Evolutionary conservation across 2,329 filamentous ascomycete species (phyloP).

Genomic region (Uncinocarpus reesii): DNA sequence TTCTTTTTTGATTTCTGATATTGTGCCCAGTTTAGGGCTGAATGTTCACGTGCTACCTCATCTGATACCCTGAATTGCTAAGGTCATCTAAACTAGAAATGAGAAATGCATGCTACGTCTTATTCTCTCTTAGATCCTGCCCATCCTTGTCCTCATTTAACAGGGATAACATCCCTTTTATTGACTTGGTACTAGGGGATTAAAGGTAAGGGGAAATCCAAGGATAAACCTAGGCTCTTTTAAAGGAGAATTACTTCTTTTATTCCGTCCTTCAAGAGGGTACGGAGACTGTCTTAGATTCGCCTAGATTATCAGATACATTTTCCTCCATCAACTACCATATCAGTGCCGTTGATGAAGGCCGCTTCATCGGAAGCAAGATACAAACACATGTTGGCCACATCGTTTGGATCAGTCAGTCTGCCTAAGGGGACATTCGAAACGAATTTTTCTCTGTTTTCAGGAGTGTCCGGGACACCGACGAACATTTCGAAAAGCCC

Average conservation of each 20-base stretch:
- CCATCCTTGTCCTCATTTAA: not conserved
- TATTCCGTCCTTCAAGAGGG: not conserved
- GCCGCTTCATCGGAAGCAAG: constrained; percentile 60
- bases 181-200: no score
- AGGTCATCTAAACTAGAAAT: not conserved
- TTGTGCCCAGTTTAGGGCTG: constrained; percentile 1
- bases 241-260: not conserved
- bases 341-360: constrained; percentile 62
- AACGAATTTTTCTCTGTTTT: constrained; percentile 37
- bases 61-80: constrained; percentile 1
- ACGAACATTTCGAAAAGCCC: constrained; percentile 45
- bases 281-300: no score
- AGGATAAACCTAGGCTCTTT: no score
- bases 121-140: not conserved
- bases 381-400: constrained; percentile 61
- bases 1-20: not conserved
- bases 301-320: constrained; percentile 23
- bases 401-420: constrained; percentile 44
- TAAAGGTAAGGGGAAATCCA: no score
- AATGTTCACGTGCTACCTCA: not conserved
- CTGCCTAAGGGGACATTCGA: constrained; percentile 37
- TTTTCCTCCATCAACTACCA: constrained; percentile 53
- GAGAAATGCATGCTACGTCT: not conserved
- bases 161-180: no score
- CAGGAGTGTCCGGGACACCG: constrained; percentile 36